Percentiles rank a stretch among this genome's conserved stretches.
Evolutionary conservation across 768 basidiomycete genomes (phyloP).

Genomic region (Solioccasus polychromus): DNA sequence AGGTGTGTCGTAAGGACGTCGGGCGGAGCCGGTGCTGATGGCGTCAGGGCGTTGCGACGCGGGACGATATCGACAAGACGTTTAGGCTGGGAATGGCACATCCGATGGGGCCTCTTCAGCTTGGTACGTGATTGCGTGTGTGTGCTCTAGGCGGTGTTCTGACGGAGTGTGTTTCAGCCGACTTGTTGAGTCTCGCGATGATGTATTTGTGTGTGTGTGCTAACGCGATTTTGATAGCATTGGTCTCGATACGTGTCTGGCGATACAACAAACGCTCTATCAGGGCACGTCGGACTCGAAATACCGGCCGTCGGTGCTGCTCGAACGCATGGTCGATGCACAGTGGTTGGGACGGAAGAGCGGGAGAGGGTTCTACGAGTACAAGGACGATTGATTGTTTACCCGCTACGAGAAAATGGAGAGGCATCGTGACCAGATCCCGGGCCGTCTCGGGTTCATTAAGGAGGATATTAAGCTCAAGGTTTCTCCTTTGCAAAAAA

Average conservation of each 20-base stretch:
- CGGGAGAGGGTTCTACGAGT: slow-evolving; percentile 95
- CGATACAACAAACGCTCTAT: slow-evolving; percentile 88
- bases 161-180: slow-evolving; percentile 21
- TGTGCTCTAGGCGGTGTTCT: not conserved
- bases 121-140: slow-evolving; percentile 45
- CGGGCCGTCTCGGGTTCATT: no score
- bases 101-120: slow-evolving; percentile 91
- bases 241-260: slow-evolving; percentile 95
- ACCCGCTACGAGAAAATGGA: no score
- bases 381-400: slow-evolving; percentile 33
- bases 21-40: not conserved
- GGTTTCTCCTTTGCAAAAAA: no score
- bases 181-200: slow-evolving; percentile 26
- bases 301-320: slow-evolving; percentile 85
- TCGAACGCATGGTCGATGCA: slow-evolving; percentile 96
- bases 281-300: slow-evolving; percentile 90
- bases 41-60: slow-evolving; percentile 80
- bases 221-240: slow-evolving; percentile 50
- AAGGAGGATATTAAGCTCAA: no score
- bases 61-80: slow-evolving; percentile 94
- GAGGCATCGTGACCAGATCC: no score
- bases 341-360: slow-evolving; percentile 92
- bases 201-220: not conserved
- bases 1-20: slow-evolving; percentile 40
- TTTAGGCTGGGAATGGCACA: slow-evolving; percentile 92